Evolutionary conservation across 1,284 basidiomycete genomes (phyloP).

Genomic region (Moesziomyces aphidis): DNA sequence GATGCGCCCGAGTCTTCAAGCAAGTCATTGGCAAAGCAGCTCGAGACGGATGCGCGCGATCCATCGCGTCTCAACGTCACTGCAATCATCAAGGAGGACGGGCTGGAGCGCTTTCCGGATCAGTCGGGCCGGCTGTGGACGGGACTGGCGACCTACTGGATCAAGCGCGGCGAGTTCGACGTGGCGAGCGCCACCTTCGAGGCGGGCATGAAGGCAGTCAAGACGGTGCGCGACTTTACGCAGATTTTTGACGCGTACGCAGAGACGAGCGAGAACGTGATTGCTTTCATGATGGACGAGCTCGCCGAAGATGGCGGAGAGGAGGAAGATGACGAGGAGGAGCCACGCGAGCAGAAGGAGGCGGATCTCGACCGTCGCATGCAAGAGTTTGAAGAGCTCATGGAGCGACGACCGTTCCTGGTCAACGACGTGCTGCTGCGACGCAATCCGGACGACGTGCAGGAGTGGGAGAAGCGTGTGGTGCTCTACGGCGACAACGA

Average conservation of each 20-base stretch:
- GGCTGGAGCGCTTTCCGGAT: constrained; percentile 89
- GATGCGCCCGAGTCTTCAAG: constrained; percentile 63
- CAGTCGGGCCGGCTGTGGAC: constrained; percentile 97
- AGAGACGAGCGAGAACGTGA: constrained; percentile 91
- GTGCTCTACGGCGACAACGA: constrained; percentile 92
- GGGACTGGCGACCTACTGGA: constrained; percentile 97
- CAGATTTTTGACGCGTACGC: constrained; percentile 98
- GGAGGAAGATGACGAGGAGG: constrained; percentile 46
- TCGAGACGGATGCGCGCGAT: constrained; percentile 84
- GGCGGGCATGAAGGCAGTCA: constrained; percentile 81
- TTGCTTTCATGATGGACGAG: constrained; percentile 90
- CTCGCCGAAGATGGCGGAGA: constrained; percentile 72
- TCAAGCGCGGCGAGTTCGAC: constrained; percentile 94
- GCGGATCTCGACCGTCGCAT: constrained; percentile 87
- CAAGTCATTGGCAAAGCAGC: constrained; percentile 72
- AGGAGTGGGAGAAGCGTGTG: constrained; percentile 99
- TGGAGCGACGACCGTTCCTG: constrained; percentile 94
- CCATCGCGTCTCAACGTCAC: constrained; percentile 85
- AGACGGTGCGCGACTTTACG: constrained; percentile 96
- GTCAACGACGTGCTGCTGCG: constrained; percentile 94
- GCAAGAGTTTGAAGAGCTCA: constrained; percentile 92
- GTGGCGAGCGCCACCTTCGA: constrained; percentile 89
- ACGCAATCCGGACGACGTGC: constrained; percentile 96
- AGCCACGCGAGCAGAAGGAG: constrained; percentile 76
- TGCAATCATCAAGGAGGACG: constrained; percentile 83